Evolutionary conservation across 164 flowering plant species (phyloP), one percentile per base, ranked within the genome.

Genomic region (Protea cynaroides): DNA sequence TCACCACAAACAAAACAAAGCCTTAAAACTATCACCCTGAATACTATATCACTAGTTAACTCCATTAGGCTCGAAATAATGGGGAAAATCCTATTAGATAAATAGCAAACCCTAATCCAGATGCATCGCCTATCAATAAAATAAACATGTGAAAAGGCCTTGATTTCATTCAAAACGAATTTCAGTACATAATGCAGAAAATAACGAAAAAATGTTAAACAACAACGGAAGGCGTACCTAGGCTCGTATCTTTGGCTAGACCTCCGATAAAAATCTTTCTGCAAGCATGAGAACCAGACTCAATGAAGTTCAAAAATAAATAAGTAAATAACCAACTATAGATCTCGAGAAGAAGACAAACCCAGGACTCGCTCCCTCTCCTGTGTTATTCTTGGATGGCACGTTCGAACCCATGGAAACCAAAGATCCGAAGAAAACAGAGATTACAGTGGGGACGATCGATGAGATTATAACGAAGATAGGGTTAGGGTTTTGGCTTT

Each of bases 251-350:
- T 63, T 82, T 90, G 0, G 89, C 80, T 56, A 93, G 72, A 36
- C 97, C 98, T 15, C 97, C 97, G 8, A 93, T 82, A 72, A 93
- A 93, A 62, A 93, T 93, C 76, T 93, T 90, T 65, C 97, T 90
- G 93, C 63, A 60, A 55, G 49, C 50, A 40, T 25, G 38, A 50
- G 25, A 25, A 10, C 9, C 36, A 5, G 15, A 21, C 47, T 58
- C 19, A 66, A 55, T 17, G 54, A 52, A 65, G 15, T 37, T 14
- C 59, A 49, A 54, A 25, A 4, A 24, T 1, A 54, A 29, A 38
- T 15, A 22, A 23, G 13, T 49, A 7, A 34, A 9, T 17, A 10
- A 57, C 25, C n/a, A 11, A 25, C 17, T 7, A 19, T 14, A 19
- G 54, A 25, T 25, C 7, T 4, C 15, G 15, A 58, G 1, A 5